Conservation (phyloP, 1,284 basidiomycete species). For the Xerocomus minutiporus region DNA sequence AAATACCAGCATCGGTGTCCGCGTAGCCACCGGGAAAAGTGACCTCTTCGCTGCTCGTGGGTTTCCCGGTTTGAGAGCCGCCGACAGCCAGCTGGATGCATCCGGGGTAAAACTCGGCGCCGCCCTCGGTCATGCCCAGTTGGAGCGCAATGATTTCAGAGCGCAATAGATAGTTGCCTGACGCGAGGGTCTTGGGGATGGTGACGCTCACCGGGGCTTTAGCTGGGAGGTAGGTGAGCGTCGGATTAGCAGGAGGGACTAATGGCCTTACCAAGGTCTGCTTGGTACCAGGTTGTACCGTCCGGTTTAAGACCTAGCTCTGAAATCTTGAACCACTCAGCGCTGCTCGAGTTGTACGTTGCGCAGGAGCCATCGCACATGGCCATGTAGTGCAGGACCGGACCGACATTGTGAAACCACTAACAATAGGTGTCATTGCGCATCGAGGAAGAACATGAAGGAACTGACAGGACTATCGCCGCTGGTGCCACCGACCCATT, state of each 20-base stretch:
- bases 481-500: slow-evolving; percentile 33
- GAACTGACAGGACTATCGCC: slow-evolving; percentile 9
- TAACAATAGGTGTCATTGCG: slow-evolving; percentile 11
- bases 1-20: slow-evolving; percentile 58
- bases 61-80: slow-evolving; percentile 46
- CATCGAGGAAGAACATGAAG: neutral
- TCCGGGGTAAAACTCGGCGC: slow-evolving; percentile 70
- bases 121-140: slow-evolving; percentile 43
- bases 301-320: slow-evolving; percentile 27
- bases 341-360: slow-evolving; percentile 32
- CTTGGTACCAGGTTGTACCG: slow-evolving; percentile 39
- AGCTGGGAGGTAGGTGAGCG: slow-evolving; percentile 25
- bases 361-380: slow-evolving; percentile 33
- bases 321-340: slow-evolving; percentile 40
- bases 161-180: slow-evolving; percentile 67
- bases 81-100: slow-evolving; percentile 59
- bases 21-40: slow-evolving; percentile 61
- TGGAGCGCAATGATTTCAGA: slow-evolving; percentile 72
- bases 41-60: slow-evolving; percentile 46
- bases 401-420: slow-evolving; percentile 38
- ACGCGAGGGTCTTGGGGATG: slow-evolving; percentile 49
- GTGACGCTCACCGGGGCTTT: slow-evolving; percentile 41
- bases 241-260: neutral
- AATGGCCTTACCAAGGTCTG: slow-evolving; percentile 34
- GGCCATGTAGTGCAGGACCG: slow-evolving; percentile 39